phyloP scores from a whole-genome alignment of 495 filamentous ascomycete genomes.

The Cladorrhinum samala region DNA sequence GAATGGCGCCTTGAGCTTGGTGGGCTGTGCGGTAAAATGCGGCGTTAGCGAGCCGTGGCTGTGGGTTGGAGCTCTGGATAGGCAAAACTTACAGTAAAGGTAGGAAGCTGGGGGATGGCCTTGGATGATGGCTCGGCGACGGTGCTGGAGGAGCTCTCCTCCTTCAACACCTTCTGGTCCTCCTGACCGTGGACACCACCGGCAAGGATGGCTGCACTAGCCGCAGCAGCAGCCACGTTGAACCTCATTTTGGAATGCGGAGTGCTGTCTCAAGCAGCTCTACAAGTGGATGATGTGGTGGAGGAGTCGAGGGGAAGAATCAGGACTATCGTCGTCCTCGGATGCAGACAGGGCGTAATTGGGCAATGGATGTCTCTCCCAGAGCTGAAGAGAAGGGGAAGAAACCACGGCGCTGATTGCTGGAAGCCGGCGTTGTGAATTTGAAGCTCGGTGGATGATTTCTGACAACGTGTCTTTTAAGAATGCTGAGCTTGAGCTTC shows the following conservation, averaged over 20 bases:
- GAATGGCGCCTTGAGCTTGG: constrained; percentile 84
- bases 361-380: constrained; percentile 34
- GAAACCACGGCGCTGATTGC: constrained; percentile 23
- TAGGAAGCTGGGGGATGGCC: constrained; percentile 58
- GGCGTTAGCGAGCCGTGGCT: constrained; percentile 24
- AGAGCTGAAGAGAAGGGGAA: constrained; percentile 35
- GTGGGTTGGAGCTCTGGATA: background rate
- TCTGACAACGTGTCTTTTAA: constrained; percentile 34
- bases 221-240: constrained; percentile 64
- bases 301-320: constrained; percentile 14
- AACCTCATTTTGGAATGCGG: constrained; percentile 56
- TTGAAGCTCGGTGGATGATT: constrained; percentile 25
- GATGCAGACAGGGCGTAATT: constrained; percentile 16
- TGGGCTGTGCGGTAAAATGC: constrained; percentile 61
- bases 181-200: constrained; percentile 63
- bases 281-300: constrained; percentile 10
- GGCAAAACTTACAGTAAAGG: constrained; percentile 70
- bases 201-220: constrained; percentile 62
- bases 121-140: constrained; percentile 50
- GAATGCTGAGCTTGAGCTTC: constrained; percentile 16
- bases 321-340: constrained; percentile 16
- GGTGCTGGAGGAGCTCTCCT: constrained; percentile 35
- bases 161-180: constrained; percentile 53
- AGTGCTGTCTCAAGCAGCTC: constrained; percentile 16
- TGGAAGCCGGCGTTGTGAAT: constrained; percentile 28